Evolutionary conservation across 371 early-diverging fungal genomes (phyloP).

Genomic region (Mucor saturninus): DNA sequence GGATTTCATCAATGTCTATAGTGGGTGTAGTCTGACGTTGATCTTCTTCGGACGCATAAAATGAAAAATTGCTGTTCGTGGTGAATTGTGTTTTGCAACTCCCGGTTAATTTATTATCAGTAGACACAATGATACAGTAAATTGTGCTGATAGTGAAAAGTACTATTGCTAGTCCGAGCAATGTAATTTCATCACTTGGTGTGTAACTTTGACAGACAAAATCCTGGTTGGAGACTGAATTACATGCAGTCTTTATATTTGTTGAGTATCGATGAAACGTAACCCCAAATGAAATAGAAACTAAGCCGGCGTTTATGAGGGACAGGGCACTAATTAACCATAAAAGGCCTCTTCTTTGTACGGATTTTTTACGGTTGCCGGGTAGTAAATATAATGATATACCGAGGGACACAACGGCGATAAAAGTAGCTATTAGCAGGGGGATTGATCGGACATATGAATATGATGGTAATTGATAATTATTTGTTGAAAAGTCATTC

Average conservation of each 20-base stretch:
- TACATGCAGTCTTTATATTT: conserved; percentile 8
- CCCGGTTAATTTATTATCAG: background rate
- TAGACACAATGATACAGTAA: conserved; percentile 3
- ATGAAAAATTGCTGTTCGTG: conserved; percentile 1
- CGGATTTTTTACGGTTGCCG: conserved; percentile 11
- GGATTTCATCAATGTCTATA: conserved; percentile 1
- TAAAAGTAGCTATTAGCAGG: conserved; percentile 14
- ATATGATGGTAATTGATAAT: background rate
- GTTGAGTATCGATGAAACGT: conserved; percentile 11
- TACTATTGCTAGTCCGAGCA: conserved; percentile 18
- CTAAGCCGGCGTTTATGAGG: conserved; percentile 8
- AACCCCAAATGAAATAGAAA: conserved; percentile 11
- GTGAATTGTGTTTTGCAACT: conserved; percentile 3
- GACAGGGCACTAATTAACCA: conserved; percentile 5
- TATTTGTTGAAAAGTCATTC: background rate
- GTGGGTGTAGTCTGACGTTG: background rate
- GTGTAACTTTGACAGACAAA: conserved; percentile 18
- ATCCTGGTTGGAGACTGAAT: background rate
- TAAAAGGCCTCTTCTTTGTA: conserved; percentile 18
- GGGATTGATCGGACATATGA: conserved; percentile 19
- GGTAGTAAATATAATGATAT: conserved; percentile 15
- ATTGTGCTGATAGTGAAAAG: conserved; percentile 15
- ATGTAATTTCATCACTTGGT: conserved; percentile 15
- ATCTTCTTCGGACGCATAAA: conserved; percentile 2
- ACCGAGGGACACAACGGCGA: conserved; percentile 10